Base-by-base conservation (phyloP, 805 yeast genomes). In the Spathaspora boniae region DNA sequence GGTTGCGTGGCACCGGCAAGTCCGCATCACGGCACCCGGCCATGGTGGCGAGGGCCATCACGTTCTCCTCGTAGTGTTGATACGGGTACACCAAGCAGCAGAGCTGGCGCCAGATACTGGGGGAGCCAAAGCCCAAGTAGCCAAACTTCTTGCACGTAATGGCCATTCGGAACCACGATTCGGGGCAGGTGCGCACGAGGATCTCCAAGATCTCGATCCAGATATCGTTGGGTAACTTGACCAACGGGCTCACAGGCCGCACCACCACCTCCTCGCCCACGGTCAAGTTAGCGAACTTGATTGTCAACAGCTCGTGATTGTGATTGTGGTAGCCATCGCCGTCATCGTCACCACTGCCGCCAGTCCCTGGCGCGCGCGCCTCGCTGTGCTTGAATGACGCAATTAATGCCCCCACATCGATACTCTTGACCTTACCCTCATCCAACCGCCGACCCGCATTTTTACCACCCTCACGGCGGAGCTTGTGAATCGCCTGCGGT, bases 81-180 rank as follows among this genome's bases (percentile, higher is more conserved):
- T 46, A 52, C 0, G 80, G 73, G 47, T 78, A 83, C 1, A 78
- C 61, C 36, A 71, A 45, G 29, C 65, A 47, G 37, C 80, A 71
- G 29, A 82, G 50, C 4, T 57, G 55, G 30, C 74, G 60, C 76
- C 81, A 83, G 0, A 74, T 58, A 3, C 56, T 53, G 1, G 73
- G 61, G 11, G 71, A 60, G 8, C 65, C 65, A 43, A 83, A 74
- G n/a, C 84, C 82, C 5, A 80, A 48, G 36, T 62, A 68, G 4
- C 85, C 74, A 33, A 78, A 52, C 44, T 65, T 70, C 34, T 70
- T 68, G 56, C 91, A 83, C 0, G 82, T 65, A 37, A 78, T 54
- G 3, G 85, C 68, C 29, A 82, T 65, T 31, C 67, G 62, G 29
- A 82, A 72, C 85, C 88, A 84, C 4, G 82, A 65, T 33, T 79